phyloP scores from a whole-genome alignment of 768 basidiomycete species.

The Solioccasus polychromus region DNA sequence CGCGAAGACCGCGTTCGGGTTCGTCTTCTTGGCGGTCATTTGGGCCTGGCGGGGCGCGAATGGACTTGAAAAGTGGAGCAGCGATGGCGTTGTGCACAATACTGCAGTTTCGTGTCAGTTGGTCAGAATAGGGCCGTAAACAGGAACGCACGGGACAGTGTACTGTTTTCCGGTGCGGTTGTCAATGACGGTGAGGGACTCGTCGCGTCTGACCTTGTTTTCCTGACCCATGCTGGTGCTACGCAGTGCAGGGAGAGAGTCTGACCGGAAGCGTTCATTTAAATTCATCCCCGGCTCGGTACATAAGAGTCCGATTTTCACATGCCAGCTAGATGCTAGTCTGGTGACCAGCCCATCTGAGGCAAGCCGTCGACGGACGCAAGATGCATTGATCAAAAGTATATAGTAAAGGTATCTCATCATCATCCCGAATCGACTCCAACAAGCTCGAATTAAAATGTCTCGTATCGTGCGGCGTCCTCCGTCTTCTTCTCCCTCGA shows the following conservation, averaged over 20 bases:
- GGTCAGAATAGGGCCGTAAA: too few relatives aligned
- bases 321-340: too few relatives aligned
- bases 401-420: too few relatives aligned
- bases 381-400: slow-evolving; percentile 5
- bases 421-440: too few relatives aligned
- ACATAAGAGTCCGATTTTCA: too few relatives aligned
- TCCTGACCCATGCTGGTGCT: slow-evolving; percentile 27
- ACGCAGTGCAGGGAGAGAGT: too few relatives aligned
- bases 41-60: slow-evolving; percentile 54
- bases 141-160: slow-evolving; percentile 60
- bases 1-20: slow-evolving; percentile 75
- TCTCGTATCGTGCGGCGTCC: slow-evolving; percentile 1
- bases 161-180: slow-evolving; percentile 83
- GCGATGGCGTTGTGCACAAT: slow-evolving; percentile 78
- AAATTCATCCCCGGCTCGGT: slow-evolving; percentile 6
- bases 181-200: slow-evolving; percentile 66
- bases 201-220: slow-evolving; percentile 15
- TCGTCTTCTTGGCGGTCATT: slow-evolving; percentile 79
- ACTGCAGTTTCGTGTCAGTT: slow-evolving; percentile 46
- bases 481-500: slow-evolving; percentile 31
- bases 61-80: slow-evolving; percentile 78
- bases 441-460: background rate
- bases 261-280: too few relatives aligned
- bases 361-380: too few relatives aligned
- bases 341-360: too few relatives aligned